These are phyloP conservation scores for Dictyostelium purpureum DNA, from an alignment of 78 protist genomes.

Conservation along the genomic window DNA sequence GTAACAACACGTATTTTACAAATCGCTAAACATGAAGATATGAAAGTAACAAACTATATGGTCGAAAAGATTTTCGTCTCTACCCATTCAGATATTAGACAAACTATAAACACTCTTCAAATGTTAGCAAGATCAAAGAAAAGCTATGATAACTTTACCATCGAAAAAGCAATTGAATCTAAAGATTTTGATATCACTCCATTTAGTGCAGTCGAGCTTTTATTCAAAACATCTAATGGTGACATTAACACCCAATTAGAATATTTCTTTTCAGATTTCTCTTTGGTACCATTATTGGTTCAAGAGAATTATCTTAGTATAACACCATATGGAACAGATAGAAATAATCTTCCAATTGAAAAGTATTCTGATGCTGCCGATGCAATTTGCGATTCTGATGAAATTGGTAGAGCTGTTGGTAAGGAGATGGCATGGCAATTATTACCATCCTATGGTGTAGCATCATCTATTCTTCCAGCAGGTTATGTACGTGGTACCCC, in stretches of 20 bases:
- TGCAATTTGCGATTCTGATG: constrained; percentile 20
- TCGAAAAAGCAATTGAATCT: neutral
- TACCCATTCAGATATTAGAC: constrained; percentile 56
- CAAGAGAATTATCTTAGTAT: constrained; percentile 79
- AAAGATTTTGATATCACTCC: constrained; percentile 69
- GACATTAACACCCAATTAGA: constrained; percentile 22
- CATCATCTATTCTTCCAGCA: constrained; percentile 22
- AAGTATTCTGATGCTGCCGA: constrained; percentile 36
- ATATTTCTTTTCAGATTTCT: constrained; percentile 59
- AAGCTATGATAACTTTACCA: constrained; percentile 6
- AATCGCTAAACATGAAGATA: constrained; percentile 61
- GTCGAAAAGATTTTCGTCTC: neutral
- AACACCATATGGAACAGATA: neutral
- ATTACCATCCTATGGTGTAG: constrained; percentile 13
- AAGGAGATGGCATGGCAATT: neutral
- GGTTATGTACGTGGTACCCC: constrained; percentile 10
- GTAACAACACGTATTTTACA: constrained; percentile 21
- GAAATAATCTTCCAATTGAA: neutral
- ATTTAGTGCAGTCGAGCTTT: constrained; percentile 21
- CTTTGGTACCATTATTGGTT: constrained; percentile 76
- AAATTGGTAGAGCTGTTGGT: neutral
- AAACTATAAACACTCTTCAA: constrained; percentile 4
- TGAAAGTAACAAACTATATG: neutral
- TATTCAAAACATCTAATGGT: neutral
- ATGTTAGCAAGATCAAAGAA: constrained; percentile 26